phyloP scores from a whole-genome alignment of 768 basidiomycete genomes.

The Boletus eberwhitei region DNA sequence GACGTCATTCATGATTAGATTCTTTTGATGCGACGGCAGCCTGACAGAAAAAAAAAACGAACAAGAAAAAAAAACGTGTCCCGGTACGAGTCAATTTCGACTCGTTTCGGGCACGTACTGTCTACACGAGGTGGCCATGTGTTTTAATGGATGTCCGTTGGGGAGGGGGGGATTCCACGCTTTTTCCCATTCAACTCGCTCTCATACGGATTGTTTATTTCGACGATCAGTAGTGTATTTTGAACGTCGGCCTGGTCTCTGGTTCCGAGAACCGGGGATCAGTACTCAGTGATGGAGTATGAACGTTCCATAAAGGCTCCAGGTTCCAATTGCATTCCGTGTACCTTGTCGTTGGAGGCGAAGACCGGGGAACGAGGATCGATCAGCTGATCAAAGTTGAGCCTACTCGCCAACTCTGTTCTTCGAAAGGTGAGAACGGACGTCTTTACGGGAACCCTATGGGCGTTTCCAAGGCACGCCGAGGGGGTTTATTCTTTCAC shows the following conservation, averaged over 20 bases:
- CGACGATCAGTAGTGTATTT: not conserved
- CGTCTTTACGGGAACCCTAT: not conserved
- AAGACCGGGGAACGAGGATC: not conserved
- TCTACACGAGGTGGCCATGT: conserved; percentile 1
- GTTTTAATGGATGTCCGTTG: not conserved
- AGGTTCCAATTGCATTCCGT: not conserved
- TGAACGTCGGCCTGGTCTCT: not conserved
- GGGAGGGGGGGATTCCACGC: not conserved
- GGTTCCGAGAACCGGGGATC: not conserved
- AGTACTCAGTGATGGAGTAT: not conserved
- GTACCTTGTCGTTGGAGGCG: not conserved
- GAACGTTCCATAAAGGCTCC: not conserved
- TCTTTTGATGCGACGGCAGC: not conserved
- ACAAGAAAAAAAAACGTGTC: not conserved
- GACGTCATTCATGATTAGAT: not conserved
- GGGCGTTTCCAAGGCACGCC: not conserved
- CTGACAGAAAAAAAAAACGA: not conserved
- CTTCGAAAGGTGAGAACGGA: not conserved
- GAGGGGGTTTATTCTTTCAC: not conserved
- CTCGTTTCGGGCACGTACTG: not conserved
- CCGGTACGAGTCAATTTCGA: not conserved
- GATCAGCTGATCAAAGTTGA: not conserved
- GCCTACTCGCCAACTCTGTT: not conserved
- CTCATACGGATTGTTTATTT: not conserved
- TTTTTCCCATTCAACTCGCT: not conserved